Percentiles rank a stretch among this genome's conserved stretches.
phyloP scores from a whole-genome alignment of 768 basidiomycete species.

The Macrolepiota dolichaula region DNA sequence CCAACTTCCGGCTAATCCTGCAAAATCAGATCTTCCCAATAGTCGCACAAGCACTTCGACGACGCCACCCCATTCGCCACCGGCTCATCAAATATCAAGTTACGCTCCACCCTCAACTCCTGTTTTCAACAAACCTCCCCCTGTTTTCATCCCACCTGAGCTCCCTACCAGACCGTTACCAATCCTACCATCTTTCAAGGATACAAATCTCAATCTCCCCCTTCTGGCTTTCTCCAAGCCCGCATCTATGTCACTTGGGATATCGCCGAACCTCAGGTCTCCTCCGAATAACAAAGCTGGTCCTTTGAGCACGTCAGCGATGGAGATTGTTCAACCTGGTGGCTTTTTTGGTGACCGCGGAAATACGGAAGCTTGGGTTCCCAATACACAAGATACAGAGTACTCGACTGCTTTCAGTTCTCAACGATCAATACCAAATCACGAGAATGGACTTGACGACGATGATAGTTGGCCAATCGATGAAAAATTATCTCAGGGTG shows the following conservation, averaged over 20 bases:
- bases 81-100: constrained; percentile 27
- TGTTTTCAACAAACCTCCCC: constrained; percentile 59
- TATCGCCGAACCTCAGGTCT: constrained; percentile 31
- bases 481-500: constrained; percentile 52
- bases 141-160: constrained; percentile 49
- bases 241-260: constrained; percentile 41
- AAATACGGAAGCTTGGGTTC: constrained; percentile 49
- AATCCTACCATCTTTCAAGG: constrained; percentile 18
- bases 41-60: constrained; percentile 42
- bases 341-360: constrained; percentile 46
- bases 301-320: constrained; percentile 45
- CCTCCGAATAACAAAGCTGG: constrained; percentile 20
- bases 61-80: constrained; percentile 57
- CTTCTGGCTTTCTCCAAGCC: constrained; percentile 37
- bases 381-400: constrained; percentile 59
- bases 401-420: constrained; percentile 35
- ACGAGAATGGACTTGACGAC: constrained; percentile 39
- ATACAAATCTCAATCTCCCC: constrained; percentile 19
- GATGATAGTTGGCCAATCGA: constrained; percentile 79
- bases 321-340: constrained; percentile 51
- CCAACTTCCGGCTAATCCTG: constrained; percentile 17
- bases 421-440: constrained; percentile 26
- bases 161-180: constrained; percentile 17
- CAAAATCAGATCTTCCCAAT: constrained; percentile 4
- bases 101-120: constrained; percentile 37